These are phyloP conservation scores for Penicillium cosmopolitanum DNA, from an alignment of 495 filamentous ascomycete genomes.

Conservation along the genomic window DNA sequence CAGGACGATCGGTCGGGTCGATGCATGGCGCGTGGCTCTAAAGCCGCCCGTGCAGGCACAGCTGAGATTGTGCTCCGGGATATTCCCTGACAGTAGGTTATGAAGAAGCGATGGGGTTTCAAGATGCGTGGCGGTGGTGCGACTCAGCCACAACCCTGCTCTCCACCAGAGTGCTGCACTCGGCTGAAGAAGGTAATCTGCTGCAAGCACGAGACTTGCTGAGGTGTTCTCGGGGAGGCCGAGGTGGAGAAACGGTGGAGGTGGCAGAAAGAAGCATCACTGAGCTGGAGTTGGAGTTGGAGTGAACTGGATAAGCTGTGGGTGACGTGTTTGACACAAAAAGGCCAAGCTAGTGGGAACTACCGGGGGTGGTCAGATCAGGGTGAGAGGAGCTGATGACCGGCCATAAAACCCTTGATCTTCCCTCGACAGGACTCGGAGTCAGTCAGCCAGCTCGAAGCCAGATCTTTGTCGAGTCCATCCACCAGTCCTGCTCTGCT, in stretches of 20 bases:
- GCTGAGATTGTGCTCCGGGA: slow-evolving; percentile 18
- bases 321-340: neutral
- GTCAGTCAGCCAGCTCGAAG: too few relatives aligned
- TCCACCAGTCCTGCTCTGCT: neutral
- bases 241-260: neutral
- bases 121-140: slow-evolving; percentile 18
- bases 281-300: neutral
- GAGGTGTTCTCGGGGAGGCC: neutral
- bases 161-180: slow-evolving; percentile 14
- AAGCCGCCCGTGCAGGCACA: slow-evolving; percentile 14
- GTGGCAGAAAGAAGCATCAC: neutral
- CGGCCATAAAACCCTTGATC: too few relatives aligned
- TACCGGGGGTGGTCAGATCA: neutral
- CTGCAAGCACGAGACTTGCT: neutral
- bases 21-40: slow-evolving; percentile 16
- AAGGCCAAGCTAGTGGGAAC: neutral
- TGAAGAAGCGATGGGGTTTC: slow-evolving; percentile 2
- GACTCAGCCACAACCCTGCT: slow-evolving; percentile 21
- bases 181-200: slow-evolving; percentile 24
- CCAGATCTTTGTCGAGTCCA: neutral
- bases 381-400: neutral
- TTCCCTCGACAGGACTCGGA: too few relatives aligned
- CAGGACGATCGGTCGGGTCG: slow-evolving; percentile 22
- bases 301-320: neutral
- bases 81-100: slow-evolving; percentile 21